Evolutionary conservation across 202 grass and related monocot species (phyloP).

Genomic region (Brachypodium distachyon): DNA sequence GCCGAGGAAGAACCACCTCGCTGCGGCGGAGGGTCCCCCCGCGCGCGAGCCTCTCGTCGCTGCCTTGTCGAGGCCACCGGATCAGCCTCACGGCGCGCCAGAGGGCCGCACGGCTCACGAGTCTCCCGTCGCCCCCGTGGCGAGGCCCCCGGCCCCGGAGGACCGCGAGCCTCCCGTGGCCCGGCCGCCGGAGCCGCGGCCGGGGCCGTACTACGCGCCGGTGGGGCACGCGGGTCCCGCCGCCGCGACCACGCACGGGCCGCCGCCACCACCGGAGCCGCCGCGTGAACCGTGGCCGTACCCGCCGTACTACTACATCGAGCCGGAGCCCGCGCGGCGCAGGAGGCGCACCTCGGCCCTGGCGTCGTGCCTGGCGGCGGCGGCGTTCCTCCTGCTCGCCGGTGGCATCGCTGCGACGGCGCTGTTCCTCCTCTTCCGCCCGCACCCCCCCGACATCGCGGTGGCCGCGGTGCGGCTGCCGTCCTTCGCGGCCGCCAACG

Average conservation of each 20-base stretch:
- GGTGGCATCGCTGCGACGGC: neutral
- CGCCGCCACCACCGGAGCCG: neutral
- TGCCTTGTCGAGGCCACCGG: neutral
- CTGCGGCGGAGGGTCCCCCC: no score
- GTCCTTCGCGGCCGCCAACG: slow-evolving; percentile 51
- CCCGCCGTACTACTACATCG: slow-evolving; percentile 3
- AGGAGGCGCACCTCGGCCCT: slow-evolving; percentile 10
- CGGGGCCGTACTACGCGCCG: neutral
- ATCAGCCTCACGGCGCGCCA: neutral
- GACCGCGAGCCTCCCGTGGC: neutral
- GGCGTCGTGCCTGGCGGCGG: slow-evolving; percentile 50
- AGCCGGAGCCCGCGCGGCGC: neutral
- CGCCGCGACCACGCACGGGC: neutral
- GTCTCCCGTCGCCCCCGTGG: neutral
- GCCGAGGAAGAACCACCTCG: no score
- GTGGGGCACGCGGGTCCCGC: neutral
- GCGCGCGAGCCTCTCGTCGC: neutral
- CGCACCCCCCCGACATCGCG: slow-evolving; percentile 49
- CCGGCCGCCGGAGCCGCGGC: neutral
- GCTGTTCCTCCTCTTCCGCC: slow-evolving; percentile 68
- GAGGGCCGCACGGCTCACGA: neutral
- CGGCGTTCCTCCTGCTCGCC: slow-evolving; percentile 55
- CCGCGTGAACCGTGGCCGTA: neutral
- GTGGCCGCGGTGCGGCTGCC: slow-evolving; percentile 56
- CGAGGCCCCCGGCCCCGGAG: neutral